Base-by-base conservation (phyloP, 176 grass and related monocot genomes). In the Lolium rigidum region DNA sequence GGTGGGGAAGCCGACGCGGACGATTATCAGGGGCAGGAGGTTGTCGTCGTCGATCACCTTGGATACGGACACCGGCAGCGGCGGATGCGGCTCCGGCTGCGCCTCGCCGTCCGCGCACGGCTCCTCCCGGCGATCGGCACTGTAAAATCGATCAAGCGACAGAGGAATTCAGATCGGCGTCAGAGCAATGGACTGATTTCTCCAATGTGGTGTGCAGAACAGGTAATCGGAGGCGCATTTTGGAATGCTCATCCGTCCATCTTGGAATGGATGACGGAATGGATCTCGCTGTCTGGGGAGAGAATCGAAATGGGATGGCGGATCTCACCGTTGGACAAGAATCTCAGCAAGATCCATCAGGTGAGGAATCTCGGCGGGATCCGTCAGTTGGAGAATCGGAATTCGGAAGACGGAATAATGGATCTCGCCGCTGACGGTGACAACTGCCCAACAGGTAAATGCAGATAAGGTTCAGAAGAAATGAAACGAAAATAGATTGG, bases 21-120 rank as follows among this genome's bases (percentile, higher is more conserved):
- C 62, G 25, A 65, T 65, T 31, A 65, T 65, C 62, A 65, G 2
- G 5, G 62, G 62, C 12, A 65, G 62, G 25, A 65, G 62, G 62
- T 65, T 65, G 26, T 31, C 62, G 62, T 65, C 62, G 13, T 65
- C 62, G 62, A 65, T 14, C 62, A 65, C 62, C 62, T 65, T 65
- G 26, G 62, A 65, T 8, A 65, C 62, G 0, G 25, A 14, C 13
- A 35, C 7, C 25, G 62, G 26, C 62, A 35, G 61, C 24, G 12
- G 55, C 18, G 55, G 55, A 7, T 20, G 6, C 55, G 55, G 26
- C 26, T 28, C 26, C 26, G n/a, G n/a, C n/a, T n/a, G n/a, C n/a
- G 10, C 13, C 60, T 35, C 62, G 62, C 62, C 62, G 15, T 35
- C 61, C 24, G 12, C 61, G 5, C 61, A 64, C 61, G 24, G 24